Base-by-base conservation (phyloP, 495 filamentous ascomycete genomes). In the Daldinia childiae region DNA sequence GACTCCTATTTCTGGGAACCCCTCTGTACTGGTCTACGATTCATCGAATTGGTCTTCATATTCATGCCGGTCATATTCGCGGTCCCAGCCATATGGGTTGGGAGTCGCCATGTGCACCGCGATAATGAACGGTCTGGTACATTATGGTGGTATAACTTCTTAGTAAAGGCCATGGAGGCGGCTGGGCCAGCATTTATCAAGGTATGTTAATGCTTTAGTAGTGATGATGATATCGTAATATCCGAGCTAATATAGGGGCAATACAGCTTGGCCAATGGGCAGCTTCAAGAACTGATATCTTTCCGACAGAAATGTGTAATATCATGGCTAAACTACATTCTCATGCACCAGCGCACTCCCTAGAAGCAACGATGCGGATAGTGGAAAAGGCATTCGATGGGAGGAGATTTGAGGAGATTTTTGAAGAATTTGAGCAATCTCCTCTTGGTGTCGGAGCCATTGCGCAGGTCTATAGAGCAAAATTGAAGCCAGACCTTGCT, bases 101-200 rank as follows among this genome's bases (percentile, higher is more conserved):
- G 96, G 3, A 70, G 67, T 36, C 81, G 87, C 54, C 76, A 86
- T 65, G 81, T 85, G 4, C 81, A 86, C n/a, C 84, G 83, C 45
- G 87, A 90, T 71, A 87, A 90, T 62, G 90, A 94, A 77, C 86
- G 92, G 50, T 82, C 80, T 17, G 96, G 95, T 17, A 93, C 94
- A 11, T 69, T 98, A 12, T 97, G 93, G 94, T 99, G 95, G 96
- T 98, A 97, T 83, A 84, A 81, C 1, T 97, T 97, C 76, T 78
- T 99, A 43, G 93, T 98, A 6, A 87, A 84, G 58, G 85, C 90
- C 2, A 98, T 99, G 96, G 96, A 99, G 79, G 87, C 89, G 66
- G 93, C 94, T 36, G 96, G 96, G 6, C 94, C 96, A 36, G 94
- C 96, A 0, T 99, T 98, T 75, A 98, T 99, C 82, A 99, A 99